These are phyloP conservation scores for Senna tora DNA, from an alignment of 306 rosid species.

Conservation along the genomic window DNA sequence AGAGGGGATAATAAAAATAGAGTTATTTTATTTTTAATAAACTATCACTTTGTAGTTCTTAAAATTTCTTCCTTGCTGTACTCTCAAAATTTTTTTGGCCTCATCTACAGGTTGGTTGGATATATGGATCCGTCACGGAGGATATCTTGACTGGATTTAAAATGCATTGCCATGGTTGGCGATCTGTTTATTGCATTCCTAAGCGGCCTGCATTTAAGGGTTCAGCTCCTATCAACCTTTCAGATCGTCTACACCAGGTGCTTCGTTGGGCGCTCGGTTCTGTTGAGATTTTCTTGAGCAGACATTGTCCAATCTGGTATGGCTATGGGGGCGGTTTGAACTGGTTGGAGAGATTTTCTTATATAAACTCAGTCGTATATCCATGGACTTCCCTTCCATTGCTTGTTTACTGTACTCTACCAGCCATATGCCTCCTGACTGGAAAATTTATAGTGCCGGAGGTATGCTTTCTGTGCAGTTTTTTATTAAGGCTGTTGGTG, in stretches of 20 bases:
- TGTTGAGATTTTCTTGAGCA: constrained; percentile 93
- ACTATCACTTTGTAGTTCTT: constrained; percentile 25
- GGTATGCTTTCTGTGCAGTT: constrained; percentile 54
- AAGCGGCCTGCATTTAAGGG: constrained; percentile 92
- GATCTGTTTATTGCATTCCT: constrained; percentile 96
- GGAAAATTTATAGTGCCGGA: constrained; percentile 94
- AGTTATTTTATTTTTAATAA: neutral
- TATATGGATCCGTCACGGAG: constrained; percentile 97
- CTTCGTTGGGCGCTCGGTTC: constrained; percentile 99
- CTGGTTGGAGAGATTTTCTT: constrained; percentile 81
- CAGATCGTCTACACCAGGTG: constrained; percentile 96
- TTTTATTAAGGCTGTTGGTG: constrained; percentile 11
- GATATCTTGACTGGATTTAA: constrained; percentile 98
- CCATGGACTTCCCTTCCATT: constrained; percentile 93
- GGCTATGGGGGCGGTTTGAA: constrained; percentile 94
- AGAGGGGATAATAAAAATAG: neutral
- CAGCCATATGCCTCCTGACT: constrained; percentile 92
- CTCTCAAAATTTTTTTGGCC: constrained; percentile 36
- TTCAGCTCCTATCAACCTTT: constrained; percentile 93
- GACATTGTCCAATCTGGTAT: constrained; percentile 93
- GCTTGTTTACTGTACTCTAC: constrained; percentile 86
- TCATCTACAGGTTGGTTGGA: constrained; percentile 85
- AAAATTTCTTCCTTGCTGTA: neutral
- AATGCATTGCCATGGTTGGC: constrained; percentile 99
- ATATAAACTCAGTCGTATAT: constrained; percentile 88